Base-by-base conservation (phyloP, 306 rosid genomes). In the Inga oerstediana region DNA sequence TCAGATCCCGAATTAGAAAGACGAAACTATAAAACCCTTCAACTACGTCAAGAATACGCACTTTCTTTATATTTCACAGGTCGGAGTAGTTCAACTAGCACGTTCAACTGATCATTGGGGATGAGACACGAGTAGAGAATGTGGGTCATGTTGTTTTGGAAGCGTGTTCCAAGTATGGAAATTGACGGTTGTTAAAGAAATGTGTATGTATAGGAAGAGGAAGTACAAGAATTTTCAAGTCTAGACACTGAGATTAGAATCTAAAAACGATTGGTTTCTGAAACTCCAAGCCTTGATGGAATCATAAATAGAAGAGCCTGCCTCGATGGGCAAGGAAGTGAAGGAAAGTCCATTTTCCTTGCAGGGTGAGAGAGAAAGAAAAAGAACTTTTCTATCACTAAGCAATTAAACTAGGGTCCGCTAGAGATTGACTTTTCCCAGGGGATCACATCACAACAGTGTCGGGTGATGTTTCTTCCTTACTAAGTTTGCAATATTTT, bases 181-280 rank as follows among this genome's bases (percentile, higher is more conserved):
- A 74, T 56, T 66, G 83, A 71, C 22, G 41, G 41, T 39, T 41
- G 79, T 75, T 6, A 79, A 77, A 27, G 75, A 85, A 22, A 79
- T 91, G 88, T 86, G 86, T n/a, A 6, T 49, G 8, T 67, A 51
- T 17, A n/a, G 48, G 17, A 16, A 41, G 15, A 59, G 68, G 7
- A 70, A 62, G 19, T 2, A 54, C 30, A 43, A 24, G 75, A 83
- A 41, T 27, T 65, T 34, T 7, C 44, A 30, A 79, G 83, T 89
- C 85, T 90, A 85, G 86, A 76, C 83, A 62, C 87, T 67, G 39
- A 37, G 69, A 30, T 11, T 68, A 14, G 45, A 16, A 35, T 39
- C 7, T 5, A 0, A 34, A 67, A 67, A 67, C 13, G 24, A 34
- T 17, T 16, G 2, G 24, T 8, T 17, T 4, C 46, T 3, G 27